Base-by-base conservation (phyloP, 257 asterid species). In the Mitragyna speciosa region DNA sequence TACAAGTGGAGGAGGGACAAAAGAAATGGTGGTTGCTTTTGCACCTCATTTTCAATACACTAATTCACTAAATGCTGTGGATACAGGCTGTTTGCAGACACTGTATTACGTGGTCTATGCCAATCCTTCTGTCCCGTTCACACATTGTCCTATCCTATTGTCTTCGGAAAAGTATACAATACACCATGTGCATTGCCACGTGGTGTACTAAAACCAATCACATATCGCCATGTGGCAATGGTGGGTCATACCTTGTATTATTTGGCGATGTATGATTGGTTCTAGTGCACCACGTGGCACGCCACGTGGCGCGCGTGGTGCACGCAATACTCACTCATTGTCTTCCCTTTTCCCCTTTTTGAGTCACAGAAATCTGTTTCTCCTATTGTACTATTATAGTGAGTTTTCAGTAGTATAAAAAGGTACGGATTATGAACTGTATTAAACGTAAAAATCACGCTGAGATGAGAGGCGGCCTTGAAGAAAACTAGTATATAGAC, bases 11-110 rank as follows among this genome's bases (percentile, higher is more conserved):
- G 73, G 87, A 85, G 82, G 78, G 9, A 77, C 30, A 65, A 76
- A 14, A 16, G 90, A 68, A 73, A 81, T 76, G 89, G 83, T 90
- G 89, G 87, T 73, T 78, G 83, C 12, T 84, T 89, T 19, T 81
- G 85, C 86, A 39, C 95, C 92, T 87, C 92, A 90, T 20, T 73
- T 36, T 85, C 45, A 4, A 70, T 68, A 72, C n/a, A n/a, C n/a
- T n/a, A n/a, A n/a, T n/a, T n/a, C 70, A 33, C 7, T 26, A 74
- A 65, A 59, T 74, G 76, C 47, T 87, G 91, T 87, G 91, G 92
- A 81, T 82, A 73, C 56, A 72, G 82, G 75, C 70, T 72, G 76
- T 76, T 71, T 30, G 52, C 64, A 52, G 33, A 56, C 84, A 15
- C 78, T 17, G 14, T 47, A 77, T 56, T 66, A 86, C 94, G 92